Evolutionary conservation across 306 rosid species (phyloP).

Genomic region (Sicyos edulis): DNA sequence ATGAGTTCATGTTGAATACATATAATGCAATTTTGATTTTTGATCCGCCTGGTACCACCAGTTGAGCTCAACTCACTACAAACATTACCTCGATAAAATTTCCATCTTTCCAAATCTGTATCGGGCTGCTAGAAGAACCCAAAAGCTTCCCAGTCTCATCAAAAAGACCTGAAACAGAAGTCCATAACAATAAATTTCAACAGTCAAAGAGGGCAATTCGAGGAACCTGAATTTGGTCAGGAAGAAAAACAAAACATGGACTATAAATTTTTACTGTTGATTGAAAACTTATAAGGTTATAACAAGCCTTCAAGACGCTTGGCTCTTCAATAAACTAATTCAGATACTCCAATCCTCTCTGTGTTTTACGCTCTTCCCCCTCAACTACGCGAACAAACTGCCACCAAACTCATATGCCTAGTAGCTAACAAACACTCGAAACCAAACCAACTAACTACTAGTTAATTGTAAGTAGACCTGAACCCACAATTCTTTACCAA

Average conservation of each 20-base stretch:
- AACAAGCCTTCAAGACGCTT: background rate
- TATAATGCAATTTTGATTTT: background rate
- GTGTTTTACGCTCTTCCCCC: background rate
- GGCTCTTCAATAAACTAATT: background rate
- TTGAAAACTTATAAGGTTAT: background rate
- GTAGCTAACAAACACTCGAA: background rate
- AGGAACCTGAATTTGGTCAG: background rate
- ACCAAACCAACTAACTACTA: background rate
- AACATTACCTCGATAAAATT: conserved; percentile 62
- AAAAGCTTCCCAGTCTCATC: conserved; percentile 85
- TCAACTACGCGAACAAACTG: background rate
- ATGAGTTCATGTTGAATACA: conserved; percentile 7
- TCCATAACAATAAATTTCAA: conserved; percentile 1
- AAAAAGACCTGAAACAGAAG: conserved; percentile 54
- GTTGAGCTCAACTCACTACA: conserved; percentile 15
- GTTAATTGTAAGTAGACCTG: background rate
- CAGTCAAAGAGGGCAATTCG: background rate
- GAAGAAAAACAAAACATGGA: background rate
- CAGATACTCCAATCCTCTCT: background rate
- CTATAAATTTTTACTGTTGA: no score
- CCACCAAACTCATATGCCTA: background rate
- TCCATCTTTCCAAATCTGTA: conserved; percentile 93
- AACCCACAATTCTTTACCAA: background rate
- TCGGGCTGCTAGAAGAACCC: conserved; percentile 79
- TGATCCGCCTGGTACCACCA: background rate